These are phyloP conservation scores for Termitomyces sp. DNA, from an alignment of 768 basidiomycete genomes.

Conservation along the genomic window DNA sequence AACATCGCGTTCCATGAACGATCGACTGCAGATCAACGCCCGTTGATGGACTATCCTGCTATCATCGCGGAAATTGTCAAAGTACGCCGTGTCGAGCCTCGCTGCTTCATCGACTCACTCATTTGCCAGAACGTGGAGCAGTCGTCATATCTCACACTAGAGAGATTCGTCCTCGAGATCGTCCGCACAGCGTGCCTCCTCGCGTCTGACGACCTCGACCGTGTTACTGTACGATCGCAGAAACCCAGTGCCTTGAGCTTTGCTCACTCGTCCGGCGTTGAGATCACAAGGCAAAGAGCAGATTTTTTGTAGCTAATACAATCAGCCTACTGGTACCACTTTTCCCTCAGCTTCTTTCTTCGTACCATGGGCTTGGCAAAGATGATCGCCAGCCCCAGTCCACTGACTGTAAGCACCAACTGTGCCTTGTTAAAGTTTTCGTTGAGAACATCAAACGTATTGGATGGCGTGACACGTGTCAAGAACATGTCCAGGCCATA, in stretches of 20 bases:
- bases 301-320: conserved; percentile 15
- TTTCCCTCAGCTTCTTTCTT: conserved; percentile 59
- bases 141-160: conserved; percentile 54
- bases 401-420: conserved; percentile 76
- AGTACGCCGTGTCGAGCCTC: conserved; percentile 16
- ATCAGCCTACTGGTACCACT: conserved; percentile 55
- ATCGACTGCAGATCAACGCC: conserved; percentile 3
- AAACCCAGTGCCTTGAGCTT: conserved; percentile 73
- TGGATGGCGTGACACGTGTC: conserved; percentile 79
- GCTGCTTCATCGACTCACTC: neutral
- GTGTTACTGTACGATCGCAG: conserved; percentile 48
- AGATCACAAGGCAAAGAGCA: conserved; percentile 41
- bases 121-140: conserved; percentile 38
- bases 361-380: conserved; percentile 78
- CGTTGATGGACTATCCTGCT: conserved; percentile 31
- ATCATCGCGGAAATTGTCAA: conserved; percentile 30
- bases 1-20: conserved; percentile 42
- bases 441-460: conserved; percentile 88
- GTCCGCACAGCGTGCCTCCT: conserved; percentile 32
- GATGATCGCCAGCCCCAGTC: conserved; percentile 69
- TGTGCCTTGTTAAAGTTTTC: conserved; percentile 93
- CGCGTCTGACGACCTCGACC: conserved; percentile 23
- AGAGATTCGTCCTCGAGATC: conserved; percentile 48
- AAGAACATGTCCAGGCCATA: conserved; percentile 89
- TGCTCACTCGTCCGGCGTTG: conserved; percentile 57